phyloP scores from a whole-genome alignment of 257 asterid genomes.

The Solanum chmielewskii region DNA sequence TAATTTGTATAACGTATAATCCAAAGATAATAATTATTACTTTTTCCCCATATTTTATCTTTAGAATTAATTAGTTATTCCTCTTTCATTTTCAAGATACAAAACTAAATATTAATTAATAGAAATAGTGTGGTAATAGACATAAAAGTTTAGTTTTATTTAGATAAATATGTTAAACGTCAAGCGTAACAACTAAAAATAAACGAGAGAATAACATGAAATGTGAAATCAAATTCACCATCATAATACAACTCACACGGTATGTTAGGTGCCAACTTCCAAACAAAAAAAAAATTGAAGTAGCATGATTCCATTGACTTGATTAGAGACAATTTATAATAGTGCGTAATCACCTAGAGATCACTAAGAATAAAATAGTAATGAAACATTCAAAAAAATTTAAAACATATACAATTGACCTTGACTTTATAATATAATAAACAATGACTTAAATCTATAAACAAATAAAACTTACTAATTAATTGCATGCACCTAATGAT shows the following conservation, averaged over 20 bases:
- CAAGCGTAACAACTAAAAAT: too few relatives aligned
- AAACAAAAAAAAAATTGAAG: background rate
- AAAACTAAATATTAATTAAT: too few relatives aligned
- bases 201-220: fast-evolving
- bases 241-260: background rate
- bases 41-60: too few relatives aligned
- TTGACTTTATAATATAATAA: too few relatives aligned
- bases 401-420: background rate
- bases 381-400: background rate
- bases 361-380: background rate
- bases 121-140: background rate
- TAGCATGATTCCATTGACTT: background rate
- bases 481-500: background rate
- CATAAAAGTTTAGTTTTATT: too few relatives aligned
- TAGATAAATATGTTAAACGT: too few relatives aligned
- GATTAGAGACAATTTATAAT: background rate
- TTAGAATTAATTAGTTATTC: too few relatives aligned
- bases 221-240: background rate
- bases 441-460: too few relatives aligned
- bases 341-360: background rate
- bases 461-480: background rate
- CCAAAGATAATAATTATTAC: too few relatives aligned
- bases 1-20: background rate
- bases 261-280: background rate
- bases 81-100: too few relatives aligned